phyloP scores from a whole-genome alignment of 169 alveolate genomes.

The Plasmodium knowlesi region DNA sequence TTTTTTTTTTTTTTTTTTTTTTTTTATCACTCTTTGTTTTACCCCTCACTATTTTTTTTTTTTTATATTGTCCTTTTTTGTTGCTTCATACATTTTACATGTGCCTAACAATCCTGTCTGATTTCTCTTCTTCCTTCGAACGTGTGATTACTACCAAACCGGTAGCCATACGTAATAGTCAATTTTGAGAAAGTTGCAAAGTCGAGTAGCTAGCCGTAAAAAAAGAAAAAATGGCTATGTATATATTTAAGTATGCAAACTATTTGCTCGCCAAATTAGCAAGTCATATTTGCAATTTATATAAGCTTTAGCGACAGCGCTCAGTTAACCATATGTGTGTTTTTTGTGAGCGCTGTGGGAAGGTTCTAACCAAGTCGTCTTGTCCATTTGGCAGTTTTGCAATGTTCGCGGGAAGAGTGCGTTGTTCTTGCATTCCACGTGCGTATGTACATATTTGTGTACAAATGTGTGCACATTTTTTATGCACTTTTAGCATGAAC shows the following conservation, averaged over 20 bases:
- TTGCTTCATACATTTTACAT: background rate
- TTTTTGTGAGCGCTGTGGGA: background rate
- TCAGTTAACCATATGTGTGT: background rate
- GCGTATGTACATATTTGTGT: conserved; percentile 4
- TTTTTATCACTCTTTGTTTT: background rate
- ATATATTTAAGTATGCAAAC: background rate
- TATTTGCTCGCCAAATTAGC: conserved; percentile 15
- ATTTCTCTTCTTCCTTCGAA: background rate
- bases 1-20: background rate
- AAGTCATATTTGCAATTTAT: conserved; percentile 21
- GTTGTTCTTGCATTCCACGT: background rate
- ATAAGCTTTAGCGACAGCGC: background rate
- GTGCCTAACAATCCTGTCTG: background rate
- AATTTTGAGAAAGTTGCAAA: background rate
- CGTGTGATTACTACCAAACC: background rate
- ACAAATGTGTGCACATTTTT: background rate
- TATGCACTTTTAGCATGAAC: background rate
- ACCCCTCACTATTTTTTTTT: background rate
- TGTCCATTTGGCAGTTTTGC: background rate
- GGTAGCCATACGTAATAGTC: background rate
- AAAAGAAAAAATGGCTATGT: conserved; percentile 3
- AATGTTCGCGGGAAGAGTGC: background rate
- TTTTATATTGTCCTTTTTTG: background rate
- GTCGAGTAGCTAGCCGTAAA: background rate
- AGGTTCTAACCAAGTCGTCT: background rate